phyloP scores from a whole-genome alignment of 164 flowering plant species.

The Berberis thunbergii region DNA sequence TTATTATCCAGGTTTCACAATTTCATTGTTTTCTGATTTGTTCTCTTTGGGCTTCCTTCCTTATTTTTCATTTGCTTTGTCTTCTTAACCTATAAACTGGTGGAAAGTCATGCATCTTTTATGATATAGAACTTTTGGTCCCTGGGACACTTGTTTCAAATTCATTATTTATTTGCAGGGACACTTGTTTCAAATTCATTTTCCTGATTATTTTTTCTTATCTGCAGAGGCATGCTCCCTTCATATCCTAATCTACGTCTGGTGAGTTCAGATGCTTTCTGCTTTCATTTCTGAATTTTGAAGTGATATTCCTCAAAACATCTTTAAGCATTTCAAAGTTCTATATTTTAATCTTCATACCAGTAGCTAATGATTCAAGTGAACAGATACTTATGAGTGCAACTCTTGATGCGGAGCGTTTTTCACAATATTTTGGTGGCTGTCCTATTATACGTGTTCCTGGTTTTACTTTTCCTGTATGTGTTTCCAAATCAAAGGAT shows the following conservation, averaged over 20 bases:
- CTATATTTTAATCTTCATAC: too few relatives aligned
- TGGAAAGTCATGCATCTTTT: too few relatives aligned
- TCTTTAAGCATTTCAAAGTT: too few relatives aligned
- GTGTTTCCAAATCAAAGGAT: neutral
- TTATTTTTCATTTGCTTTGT: too few relatives aligned
- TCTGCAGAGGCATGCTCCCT: slow-evolving; percentile 86
- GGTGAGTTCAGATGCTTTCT: slow-evolving; percentile 41
- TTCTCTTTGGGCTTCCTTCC: too few relatives aligned
- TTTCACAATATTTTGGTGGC: slow-evolving; percentile 91
- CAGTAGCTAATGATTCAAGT: neutral
- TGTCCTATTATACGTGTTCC: slow-evolving; percentile 91
- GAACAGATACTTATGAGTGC: slow-evolving; percentile 96
- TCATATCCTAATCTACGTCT: slow-evolving; percentile 64
- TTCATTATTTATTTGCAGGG: neutral
- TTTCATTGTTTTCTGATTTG: too few relatives aligned
- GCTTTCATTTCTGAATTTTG: too few relatives aligned
- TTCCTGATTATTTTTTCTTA: slow-evolving; percentile 4
- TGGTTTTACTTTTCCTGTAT: slow-evolving; percentile 95
- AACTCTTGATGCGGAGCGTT: slow-evolving; percentile 85
- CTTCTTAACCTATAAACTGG: too few relatives aligned
- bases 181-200: neutral
- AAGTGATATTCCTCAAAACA: too few relatives aligned
- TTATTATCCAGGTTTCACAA: too few relatives aligned
- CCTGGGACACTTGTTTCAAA: neutral
- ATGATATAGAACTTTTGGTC: too few relatives aligned